A percentile compares a stretch with the other conserved stretches of the same genome.
Conservation (phyloP, 2,329 filamentous ascomycete genomes). For the Apiospora arundinis region DNA sequence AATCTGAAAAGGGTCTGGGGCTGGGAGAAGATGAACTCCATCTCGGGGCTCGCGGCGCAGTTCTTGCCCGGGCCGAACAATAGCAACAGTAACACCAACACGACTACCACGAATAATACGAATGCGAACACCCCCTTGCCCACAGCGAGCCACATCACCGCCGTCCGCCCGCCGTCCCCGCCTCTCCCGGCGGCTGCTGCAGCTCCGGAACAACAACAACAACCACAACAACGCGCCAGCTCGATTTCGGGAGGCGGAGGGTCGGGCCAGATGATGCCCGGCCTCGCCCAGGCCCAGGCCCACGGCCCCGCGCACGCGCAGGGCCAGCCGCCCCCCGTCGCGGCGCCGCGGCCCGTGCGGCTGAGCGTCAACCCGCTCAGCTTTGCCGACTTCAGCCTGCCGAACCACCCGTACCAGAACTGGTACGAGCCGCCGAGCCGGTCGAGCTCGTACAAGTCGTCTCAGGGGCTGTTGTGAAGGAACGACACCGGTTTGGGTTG, state of each 20-base stretch:
- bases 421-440: conserved; percentile 77
- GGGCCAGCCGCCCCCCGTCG: conserved; percentile 32
- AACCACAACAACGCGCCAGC: not conserved
- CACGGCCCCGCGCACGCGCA: conserved; percentile 37
- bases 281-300: conserved; percentile 32
- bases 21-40: conserved; percentile 59
- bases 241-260: conserved; percentile 26
- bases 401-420: conserved; percentile 81
- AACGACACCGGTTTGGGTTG: not conserved
- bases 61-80: conserved; percentile 30
- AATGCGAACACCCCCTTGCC: too few relatives aligned
- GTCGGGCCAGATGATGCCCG: conserved; percentile 33
- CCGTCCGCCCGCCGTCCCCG: not conserved
- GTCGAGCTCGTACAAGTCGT: conserved; percentile 34
- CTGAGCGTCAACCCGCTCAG: conserved; percentile 69
- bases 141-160: conserved; percentile 22
- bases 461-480: not conserved
- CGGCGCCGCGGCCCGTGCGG: conserved; percentile 42
- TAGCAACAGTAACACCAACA: conserved; percentile 33
- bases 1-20: conserved; percentile 81
- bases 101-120: conserved; percentile 32
- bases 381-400: conserved; percentile 77
- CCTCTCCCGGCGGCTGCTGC: not conserved
- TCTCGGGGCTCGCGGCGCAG: conserved; percentile 34
- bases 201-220: too few relatives aligned